phyloP scores from a whole-genome alignment of 148 eudicot genomes.

The Fagopyrum tataricum region DNA sequence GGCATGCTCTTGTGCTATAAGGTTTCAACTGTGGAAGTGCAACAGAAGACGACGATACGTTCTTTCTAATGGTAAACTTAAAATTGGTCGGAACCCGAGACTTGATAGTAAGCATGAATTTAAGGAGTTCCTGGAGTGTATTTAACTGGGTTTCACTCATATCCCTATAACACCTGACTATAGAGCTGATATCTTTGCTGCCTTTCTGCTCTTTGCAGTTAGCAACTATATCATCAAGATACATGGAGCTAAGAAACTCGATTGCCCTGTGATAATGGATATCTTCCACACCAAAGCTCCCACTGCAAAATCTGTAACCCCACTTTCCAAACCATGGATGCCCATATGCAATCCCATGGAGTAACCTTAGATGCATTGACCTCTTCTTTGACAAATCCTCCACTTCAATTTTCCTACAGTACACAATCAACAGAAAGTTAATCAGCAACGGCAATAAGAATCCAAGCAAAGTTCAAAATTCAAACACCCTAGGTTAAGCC shows the following conservation, averaged over 20 bases:
- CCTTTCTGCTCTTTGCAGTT: conserved; percentile 18
- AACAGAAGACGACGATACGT: neutral
- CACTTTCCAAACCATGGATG: conserved; percentile 84
- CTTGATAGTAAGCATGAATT: conserved; percentile 54
- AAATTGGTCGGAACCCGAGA: conserved; percentile 20
- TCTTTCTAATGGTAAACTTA: neutral
- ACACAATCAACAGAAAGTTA: neutral
- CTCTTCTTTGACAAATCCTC: conserved; percentile 71
- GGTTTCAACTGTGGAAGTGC: neutral
- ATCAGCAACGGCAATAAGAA: neutral
- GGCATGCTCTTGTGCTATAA: neutral
- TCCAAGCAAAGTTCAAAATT: neutral
- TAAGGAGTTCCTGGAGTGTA: conserved; percentile 62
- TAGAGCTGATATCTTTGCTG: conserved; percentile 24
- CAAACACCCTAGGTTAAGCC: neutral
- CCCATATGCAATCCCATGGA: conserved; percentile 74
- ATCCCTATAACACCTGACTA: conserved; percentile 45
- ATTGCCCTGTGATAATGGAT: conserved; percentile 55
- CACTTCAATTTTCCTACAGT: conserved; percentile 54
- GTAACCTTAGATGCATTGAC: conserved; percentile 66
- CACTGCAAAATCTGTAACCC: conserved; percentile 67
- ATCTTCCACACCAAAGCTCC: conserved; percentile 65
- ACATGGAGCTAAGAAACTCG: conserved; percentile 45
- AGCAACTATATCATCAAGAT: conserved; percentile 37
- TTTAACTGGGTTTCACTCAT: conserved; percentile 45